A percentile compares a stretch with the other conserved stretches of the same genome.
These are phyloP conservation scores for Oemleria cerasiformis DNA, from an alignment of 306 rosid species.

Conservation along the genomic window DNA sequence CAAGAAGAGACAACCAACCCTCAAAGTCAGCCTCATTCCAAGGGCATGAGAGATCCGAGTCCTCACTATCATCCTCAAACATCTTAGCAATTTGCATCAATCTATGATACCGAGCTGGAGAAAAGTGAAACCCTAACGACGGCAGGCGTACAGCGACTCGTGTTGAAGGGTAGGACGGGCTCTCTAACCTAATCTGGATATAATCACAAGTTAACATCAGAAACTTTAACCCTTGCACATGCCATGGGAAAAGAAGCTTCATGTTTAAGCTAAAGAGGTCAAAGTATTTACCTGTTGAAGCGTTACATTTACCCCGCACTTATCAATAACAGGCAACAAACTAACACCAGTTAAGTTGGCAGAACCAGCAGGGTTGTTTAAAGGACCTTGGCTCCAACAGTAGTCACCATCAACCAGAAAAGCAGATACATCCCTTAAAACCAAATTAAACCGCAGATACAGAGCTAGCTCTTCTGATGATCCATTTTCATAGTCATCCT, in stretches of 20 bases:
- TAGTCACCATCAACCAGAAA: constrained; percentile 94
- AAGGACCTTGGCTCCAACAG: constrained; percentile 61
- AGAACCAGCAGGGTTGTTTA: constrained; percentile 36
- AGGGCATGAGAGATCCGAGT: constrained; percentile 56
- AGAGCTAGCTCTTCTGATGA: constrained; percentile 57
- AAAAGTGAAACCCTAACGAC: constrained; percentile 83
- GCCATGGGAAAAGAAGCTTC: neutral
- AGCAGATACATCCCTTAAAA: constrained; percentile 88
- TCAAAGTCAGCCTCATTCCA: constrained; percentile 94
- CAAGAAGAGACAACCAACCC: constrained; percentile 84
- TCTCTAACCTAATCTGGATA: constrained; percentile 66
- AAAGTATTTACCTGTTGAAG: constrained; percentile 69
- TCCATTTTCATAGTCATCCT: constrained; percentile 59
- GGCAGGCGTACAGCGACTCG: constrained; percentile 85
- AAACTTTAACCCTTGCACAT: constrained; percentile 15
- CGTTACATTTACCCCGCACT: constrained; percentile 73
- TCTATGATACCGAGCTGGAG: constrained; percentile 97
- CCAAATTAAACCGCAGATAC: constrained; percentile 87
- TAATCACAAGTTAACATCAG: constrained; percentile 12
- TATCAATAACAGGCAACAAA: constrained; percentile 80
- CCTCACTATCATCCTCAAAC: constrained; percentile 64
- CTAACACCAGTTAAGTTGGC: constrained; percentile 27
- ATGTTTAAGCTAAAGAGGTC: constrained; percentile 13
- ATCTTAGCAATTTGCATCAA: constrained; percentile 78
- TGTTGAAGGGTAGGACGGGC: constrained; percentile 71